Conservation (phyloP, 192 early-diverging fungal species). For the Backusella westeae region DNA sequence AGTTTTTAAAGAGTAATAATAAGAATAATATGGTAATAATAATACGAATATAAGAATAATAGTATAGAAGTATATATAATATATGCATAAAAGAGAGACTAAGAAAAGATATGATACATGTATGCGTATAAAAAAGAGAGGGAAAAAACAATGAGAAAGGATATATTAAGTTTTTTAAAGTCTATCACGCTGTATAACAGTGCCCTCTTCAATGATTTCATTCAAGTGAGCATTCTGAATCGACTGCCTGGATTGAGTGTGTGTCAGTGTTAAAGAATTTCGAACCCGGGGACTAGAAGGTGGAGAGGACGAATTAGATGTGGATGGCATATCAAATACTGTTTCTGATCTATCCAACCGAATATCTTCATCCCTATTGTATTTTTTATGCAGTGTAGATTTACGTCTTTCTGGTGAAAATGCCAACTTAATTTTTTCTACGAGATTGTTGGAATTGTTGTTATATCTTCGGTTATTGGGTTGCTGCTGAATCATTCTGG, state of each 20-base stretch:
- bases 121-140: neutral
- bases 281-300: neutral
- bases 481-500: neutral
- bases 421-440: conserved; percentile 23
- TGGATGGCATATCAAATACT: conserved; percentile 4
- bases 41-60: neutral
- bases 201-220: neutral
- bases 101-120: neutral
- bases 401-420: conserved; percentile 23
- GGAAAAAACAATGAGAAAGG: neutral
- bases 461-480: neutral
- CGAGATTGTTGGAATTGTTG: neutral
- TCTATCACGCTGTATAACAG: neutral
- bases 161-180: neutral
- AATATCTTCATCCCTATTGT: neutral
- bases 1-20: neutral
- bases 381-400: neutral
- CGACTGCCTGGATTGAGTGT: no score
- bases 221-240: neutral
- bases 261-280: neutral
- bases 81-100: neutral
- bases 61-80: neutral
- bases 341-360: neutral
- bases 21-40: neutral
- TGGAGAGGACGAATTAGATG: neutral